Percentiles rank a stretch among this genome's conserved stretches.
phyloP scores from a whole-genome alignment of 306 rosid genomes.

The Potentilla sterilis region DNA sequence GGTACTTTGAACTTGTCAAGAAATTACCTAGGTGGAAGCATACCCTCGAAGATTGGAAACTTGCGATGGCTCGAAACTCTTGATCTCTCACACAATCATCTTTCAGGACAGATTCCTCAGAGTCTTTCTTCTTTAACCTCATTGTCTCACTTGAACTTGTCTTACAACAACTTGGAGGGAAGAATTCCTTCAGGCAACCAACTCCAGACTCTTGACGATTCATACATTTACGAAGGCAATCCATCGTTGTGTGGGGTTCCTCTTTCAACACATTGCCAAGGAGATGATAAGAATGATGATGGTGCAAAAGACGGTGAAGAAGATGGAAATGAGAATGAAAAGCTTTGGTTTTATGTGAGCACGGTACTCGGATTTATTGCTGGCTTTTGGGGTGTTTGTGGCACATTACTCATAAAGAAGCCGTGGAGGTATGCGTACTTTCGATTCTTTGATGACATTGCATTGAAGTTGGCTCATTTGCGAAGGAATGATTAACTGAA shows the following conservation, averaged over 20 bases:
- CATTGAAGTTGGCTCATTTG: too few species aligned
- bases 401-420: too few species aligned
- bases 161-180: background rate
- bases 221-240: background rate
- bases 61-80: background rate
- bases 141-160: background rate
- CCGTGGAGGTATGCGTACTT: too few species aligned
- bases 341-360: too few species aligned
- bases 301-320: too few species aligned
- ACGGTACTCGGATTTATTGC: too few species aligned
- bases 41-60: background rate
- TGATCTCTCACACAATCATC: conserved; percentile 8
- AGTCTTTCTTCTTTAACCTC: background rate
- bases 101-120: background rate
- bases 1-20: background rate
- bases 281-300: too few species aligned
- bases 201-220: background rate
- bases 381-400: too few species aligned
- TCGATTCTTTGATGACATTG: too few species aligned
- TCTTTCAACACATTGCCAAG: too few species aligned
- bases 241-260: background rate
- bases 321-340: too few species aligned
- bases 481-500: too few species aligned
- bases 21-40: background rate
- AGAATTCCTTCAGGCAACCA: conserved; percentile 5